Base-by-base conservation (phyloP, 2,329 filamentous ascomycete genomes). In the Tolypocladium ophioglossoides region DNA sequence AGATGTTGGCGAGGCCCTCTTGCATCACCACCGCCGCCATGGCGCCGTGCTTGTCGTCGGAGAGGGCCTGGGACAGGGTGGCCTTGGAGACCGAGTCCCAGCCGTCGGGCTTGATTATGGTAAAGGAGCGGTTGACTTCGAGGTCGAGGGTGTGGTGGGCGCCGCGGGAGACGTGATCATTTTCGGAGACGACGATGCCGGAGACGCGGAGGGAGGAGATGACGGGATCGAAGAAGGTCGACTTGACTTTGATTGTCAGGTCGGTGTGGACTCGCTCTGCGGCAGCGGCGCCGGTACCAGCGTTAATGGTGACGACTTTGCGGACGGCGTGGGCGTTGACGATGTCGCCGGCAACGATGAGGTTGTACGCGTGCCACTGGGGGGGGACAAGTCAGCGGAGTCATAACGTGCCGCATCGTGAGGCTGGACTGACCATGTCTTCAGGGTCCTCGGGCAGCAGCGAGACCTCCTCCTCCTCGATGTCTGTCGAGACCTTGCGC, bases 21-120 rank as follows among this genome's bases (percentile, higher is more conserved):
- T 95, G 89, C 87, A 99, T 92, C 27, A 97, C 88, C 1, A 97
- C 86, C 0, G 94, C 92, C 54, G 91, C 89, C 20, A 95, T 79
- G 57, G 92, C 87, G 1, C 90, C 91, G 57, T 87, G 84, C 64
- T 86, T 85, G 59, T 89, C 86, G 61, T 88, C 83, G 62, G 89
- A 85, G 16, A 92, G 78, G 1, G 91, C 86, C 67, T 96, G 89
- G 54, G 81, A 77, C 12, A 99, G 78, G 48, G 88, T 86, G 56
- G 88, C 84, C 50, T 86, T 74, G 4, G 91, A 89, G 12, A 99
- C 84, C 61, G 87, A 91, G 70, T 99, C 94, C 94, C 94, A 99
- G 44, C 91, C 71, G 53, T 70, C 85, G 40, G 81, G 80, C 72
- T 97, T 97, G 73, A 91, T 87, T 9, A 99, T 69, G 8, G 88